phyloP scores from a whole-genome alignment of 306 rosid genomes.

The Lathyrus aphaca region DNA sequence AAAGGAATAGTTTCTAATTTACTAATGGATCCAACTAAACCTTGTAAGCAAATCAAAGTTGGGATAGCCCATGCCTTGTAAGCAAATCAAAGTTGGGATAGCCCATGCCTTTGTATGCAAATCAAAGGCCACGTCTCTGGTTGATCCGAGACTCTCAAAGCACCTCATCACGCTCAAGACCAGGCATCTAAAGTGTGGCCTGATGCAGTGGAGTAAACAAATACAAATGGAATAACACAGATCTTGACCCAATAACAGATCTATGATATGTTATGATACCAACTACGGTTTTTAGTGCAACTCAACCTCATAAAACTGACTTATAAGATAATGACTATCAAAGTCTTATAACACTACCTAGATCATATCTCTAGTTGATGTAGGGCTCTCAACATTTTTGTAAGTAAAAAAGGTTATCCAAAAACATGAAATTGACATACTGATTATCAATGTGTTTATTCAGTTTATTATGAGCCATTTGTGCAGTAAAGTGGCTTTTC shows the following conservation, averaged over 20 bases:
- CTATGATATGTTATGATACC: background rate
- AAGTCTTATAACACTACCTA: background rate
- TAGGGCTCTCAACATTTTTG: slow-evolving; percentile 5
- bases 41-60: too few relatives aligned
- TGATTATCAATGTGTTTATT: slow-evolving; percentile 26
- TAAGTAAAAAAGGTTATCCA: slow-evolving; percentile 20
- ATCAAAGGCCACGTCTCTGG: too few relatives aligned
- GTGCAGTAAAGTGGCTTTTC: slow-evolving; percentile 15
- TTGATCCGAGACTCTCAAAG: too few relatives aligned
- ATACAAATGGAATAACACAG: background rate
- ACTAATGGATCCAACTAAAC: too few relatives aligned
- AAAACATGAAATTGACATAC: slow-evolving; percentile 12
- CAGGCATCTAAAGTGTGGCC: too few relatives aligned
- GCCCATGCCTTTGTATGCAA: too few relatives aligned
- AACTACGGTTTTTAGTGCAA: background rate
- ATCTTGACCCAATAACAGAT: background rate
- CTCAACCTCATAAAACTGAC: background rate
- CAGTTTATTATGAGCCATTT: slow-evolving; percentile 8
- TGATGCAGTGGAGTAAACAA: background rate
- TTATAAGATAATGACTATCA: background rate
- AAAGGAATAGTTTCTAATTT: too few relatives aligned
- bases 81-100: too few relatives aligned
- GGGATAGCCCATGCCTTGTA: too few relatives aligned
- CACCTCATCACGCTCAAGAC: too few relatives aligned
- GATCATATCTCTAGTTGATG: background rate